phyloP scores from a whole-genome alignment of 805 yeast genomes.

The Ogataea philodendri region DNA sequence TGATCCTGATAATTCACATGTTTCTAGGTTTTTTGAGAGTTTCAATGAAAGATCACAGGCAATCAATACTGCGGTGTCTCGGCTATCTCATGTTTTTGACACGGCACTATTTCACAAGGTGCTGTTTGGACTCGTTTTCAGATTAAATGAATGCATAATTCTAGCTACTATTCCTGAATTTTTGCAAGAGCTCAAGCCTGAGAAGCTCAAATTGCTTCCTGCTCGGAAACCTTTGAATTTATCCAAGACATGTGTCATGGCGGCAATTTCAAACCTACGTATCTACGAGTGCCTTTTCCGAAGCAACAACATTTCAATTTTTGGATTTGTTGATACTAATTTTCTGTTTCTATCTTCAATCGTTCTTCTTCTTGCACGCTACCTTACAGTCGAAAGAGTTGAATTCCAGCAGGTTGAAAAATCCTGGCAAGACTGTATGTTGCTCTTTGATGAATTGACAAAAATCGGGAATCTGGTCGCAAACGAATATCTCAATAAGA shows the following conservation, averaged over 20 bases:
- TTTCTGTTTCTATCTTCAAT: conserved; percentile 11
- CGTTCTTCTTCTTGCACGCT: conserved; percentile 5
- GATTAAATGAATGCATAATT: conserved; percentile 11
- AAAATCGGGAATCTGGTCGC: conserved; percentile 12
- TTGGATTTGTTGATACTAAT: conserved; percentile 13
- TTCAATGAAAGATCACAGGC: conserved; percentile 5
- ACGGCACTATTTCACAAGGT: conserved; percentile 2
- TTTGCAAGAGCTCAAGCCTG: conserved; percentile 3
- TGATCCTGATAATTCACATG: neutral
- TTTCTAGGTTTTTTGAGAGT: neutral
- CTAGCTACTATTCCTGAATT: conserved; percentile 6
- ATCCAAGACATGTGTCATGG: conserved; percentile 2
- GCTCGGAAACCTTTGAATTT: neutral
- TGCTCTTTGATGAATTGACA: conserved; percentile 11
- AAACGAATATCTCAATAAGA: conserved; percentile 12
- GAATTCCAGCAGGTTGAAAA: neutral
- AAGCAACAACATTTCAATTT: conserved; percentile 6
- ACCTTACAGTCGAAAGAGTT: neutral
- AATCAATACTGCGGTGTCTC: neutral
- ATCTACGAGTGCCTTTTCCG: conserved; percentile 5
- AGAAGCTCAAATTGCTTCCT: neutral
- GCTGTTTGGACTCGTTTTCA: conserved; percentile 9
- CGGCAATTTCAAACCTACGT: conserved; percentile 9
- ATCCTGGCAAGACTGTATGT: conserved; percentile 5
- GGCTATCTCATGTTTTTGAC: neutral